phyloP scores from a whole-genome alignment of 495 filamentous ascomycete species.

The Neurospora terricola region DNA sequence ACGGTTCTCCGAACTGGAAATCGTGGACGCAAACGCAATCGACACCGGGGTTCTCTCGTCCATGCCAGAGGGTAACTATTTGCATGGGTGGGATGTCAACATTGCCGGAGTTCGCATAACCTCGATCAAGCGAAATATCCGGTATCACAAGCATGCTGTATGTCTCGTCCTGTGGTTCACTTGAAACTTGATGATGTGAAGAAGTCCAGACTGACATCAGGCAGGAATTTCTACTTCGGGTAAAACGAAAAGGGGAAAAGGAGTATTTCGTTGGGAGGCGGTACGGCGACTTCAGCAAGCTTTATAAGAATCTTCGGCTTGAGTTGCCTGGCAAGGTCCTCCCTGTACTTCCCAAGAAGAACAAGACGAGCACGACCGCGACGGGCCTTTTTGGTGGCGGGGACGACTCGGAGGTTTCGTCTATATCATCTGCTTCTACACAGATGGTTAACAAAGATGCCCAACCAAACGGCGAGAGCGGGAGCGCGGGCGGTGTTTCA shows the following conservation, averaged over 20 bases:
- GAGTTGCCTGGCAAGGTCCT: slow-evolving; percentile 90
- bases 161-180: slow-evolving; percentile 18
- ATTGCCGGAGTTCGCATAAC: slow-evolving; percentile 80
- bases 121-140: slow-evolving; percentile 72
- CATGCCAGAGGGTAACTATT: slow-evolving; percentile 77
- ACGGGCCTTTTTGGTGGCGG: slow-evolving; percentile 39
- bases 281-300: slow-evolving; percentile 76
- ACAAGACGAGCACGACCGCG: slow-evolving; percentile 61
- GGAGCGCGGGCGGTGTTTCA: slow-evolving; percentile 12
- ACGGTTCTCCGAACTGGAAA: slow-evolving; percentile 89
- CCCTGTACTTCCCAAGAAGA: slow-evolving; percentile 80
- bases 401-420: slow-evolving; percentile 63
- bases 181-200: neutral
- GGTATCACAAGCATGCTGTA: slow-evolving; percentile 89
- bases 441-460: slow-evolving; percentile 16
- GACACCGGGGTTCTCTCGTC: slow-evolving; percentile 79
- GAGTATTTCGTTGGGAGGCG: slow-evolving; percentile 73
- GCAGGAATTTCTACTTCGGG: slow-evolving; percentile 82
- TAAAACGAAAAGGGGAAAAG: slow-evolving; percentile 58
- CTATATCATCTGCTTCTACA: slow-evolving; percentile 69
- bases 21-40: slow-evolving; percentile 86
- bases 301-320: slow-evolving; percentile 68
- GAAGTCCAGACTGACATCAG: slow-evolving; percentile 8
- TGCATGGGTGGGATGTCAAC: slow-evolving; percentile 96
- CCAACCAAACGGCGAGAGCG: slow-evolving; percentile 10